phyloP scores from a whole-genome alignment of 495 filamentous ascomycete species.

The Copromyces sp. region DNA sequence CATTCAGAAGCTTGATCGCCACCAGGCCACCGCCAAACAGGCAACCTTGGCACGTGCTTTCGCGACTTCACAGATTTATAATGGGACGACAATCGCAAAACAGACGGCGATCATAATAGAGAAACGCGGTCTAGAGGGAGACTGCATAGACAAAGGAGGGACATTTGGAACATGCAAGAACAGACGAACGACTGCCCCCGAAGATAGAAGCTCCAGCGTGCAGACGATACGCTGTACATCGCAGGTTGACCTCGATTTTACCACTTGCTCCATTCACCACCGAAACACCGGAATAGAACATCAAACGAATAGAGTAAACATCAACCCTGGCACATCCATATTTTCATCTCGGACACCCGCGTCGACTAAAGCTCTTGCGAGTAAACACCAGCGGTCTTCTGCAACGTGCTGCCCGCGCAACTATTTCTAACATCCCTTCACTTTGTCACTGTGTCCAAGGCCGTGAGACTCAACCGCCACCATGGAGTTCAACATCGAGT shows the following conservation, averaged over 20 bases:
- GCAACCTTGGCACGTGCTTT: neutral
- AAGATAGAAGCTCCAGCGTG: neutral
- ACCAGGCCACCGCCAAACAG: neutral
- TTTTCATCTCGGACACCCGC: neutral
- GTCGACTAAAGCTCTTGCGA: neutral
- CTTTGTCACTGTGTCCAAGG: neutral
- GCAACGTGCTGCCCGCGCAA: neutral
- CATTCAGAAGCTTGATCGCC: neutral
- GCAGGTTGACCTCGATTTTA: neutral
- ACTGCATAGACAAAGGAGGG: neutral
- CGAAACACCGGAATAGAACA: neutral
- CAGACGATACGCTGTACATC: neutral
- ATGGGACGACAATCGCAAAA: neutral
- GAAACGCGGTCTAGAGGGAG: neutral
- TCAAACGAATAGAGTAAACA: neutral
- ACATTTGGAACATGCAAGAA: neutral
- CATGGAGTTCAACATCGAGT: constrained; percentile 96
- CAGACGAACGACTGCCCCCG: neutral
- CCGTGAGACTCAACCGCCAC: constrained; percentile 1
- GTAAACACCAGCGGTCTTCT: neutral
- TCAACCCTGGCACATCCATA: neutral
- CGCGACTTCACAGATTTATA: neutral
- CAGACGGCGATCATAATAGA: neutral
- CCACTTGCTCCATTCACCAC: neutral
- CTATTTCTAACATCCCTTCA: neutral